phyloP scores from a whole-genome alignment of 192 early-diverging fungal species.

The Podila verticillata region DNA sequence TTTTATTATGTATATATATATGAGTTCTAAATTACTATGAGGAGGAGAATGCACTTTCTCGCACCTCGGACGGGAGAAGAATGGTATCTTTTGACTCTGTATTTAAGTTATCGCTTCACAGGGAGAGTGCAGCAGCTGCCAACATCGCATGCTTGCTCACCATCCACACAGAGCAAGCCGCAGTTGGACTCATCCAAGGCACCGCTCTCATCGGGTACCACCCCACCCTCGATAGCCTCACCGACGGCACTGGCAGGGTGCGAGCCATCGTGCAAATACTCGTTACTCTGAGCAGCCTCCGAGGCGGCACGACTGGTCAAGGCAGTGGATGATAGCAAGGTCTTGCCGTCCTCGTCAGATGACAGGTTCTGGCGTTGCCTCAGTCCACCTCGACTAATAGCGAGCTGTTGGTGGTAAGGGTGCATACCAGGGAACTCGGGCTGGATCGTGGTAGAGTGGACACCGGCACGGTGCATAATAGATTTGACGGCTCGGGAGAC shows the following conservation, averaged over 20 bases:
- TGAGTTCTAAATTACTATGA: neutral
- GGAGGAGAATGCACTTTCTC: slow-evolving; percentile 19
- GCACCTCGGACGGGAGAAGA: too few species aligned
- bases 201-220: neutral
- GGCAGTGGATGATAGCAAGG: neutral
- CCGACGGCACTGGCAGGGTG: neutral
- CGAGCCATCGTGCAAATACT: slow-evolving; percentile 5
- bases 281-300: slow-evolving; percentile 15
- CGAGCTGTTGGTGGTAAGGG: slow-evolving; percentile 12
- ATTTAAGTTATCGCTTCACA: slow-evolving; percentile 29
- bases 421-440: slow-evolving; percentile 76
- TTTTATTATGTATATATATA: neutral
- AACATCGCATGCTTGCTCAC: slow-evolving; percentile 34
- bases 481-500: slow-evolving; percentile 77
- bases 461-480: slow-evolving; percentile 80
- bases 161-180: slow-evolving; percentile 36
- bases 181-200: slow-evolving; percentile 21
- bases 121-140: slow-evolving; percentile 43
- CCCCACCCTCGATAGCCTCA: neutral
- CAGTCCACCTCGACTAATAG: neutral
- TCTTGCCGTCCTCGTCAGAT: slow-evolving; percentile 14
- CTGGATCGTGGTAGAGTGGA: slow-evolving; percentile 93
- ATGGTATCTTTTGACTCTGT: too few species aligned
- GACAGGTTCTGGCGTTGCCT: neutral
- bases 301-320: slow-evolving; percentile 16